Evolutionary conservation across 805 yeast genomes (phyloP).

Genomic region (Kurtzmaniella cleridarum): DNA sequence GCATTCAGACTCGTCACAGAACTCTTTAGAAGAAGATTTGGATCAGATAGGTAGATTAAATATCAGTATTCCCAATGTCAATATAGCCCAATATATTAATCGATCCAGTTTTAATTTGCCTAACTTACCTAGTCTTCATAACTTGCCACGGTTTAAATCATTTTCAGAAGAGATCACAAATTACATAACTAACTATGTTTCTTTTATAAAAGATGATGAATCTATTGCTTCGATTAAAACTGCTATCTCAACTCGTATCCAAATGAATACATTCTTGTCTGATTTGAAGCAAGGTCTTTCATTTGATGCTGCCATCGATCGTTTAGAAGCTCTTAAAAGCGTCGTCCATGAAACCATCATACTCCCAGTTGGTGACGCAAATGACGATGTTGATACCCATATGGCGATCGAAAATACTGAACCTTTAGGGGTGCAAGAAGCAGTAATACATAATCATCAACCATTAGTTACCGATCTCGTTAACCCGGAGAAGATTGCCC

Average conservation of each 20-base stretch:
- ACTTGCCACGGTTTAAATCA: conserved; percentile 16
- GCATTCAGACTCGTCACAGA: conserved; percentile 22
- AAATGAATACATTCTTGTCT: conserved; percentile 34
- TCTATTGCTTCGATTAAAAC: conserved; percentile 29
- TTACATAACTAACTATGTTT: conserved; percentile 23
- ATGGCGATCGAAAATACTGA: conserved; percentile 28
- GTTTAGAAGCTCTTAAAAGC: conserved; percentile 43
- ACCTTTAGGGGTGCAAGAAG: conserved; percentile 50
- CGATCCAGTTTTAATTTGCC: conserved; percentile 13
- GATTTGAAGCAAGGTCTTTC: conserved; percentile 44
- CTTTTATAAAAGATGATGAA: conserved; percentile 8
- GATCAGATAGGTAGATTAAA: conserved; percentile 48
- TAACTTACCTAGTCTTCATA: conserved; percentile 16
- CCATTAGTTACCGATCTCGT: conserved; percentile 51
- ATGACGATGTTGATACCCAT: conserved; percentile 8
- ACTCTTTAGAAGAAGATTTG: conserved; percentile 42
- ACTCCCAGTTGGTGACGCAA: conserved; percentile 46
- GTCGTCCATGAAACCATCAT: conserved; percentile 43
- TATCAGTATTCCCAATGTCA: conserved; percentile 22
- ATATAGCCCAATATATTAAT: conserved; percentile 17
- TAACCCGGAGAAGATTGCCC: conserved; percentile 37
- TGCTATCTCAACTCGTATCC: conserved; percentile 35
- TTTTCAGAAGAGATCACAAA: conserved; percentile 26
- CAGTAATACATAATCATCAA: conserved; percentile 36
- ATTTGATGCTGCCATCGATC: conserved; percentile 45